Conservation (phyloP, 352 stramenopile species). For the Phytophthora pisi region DNA sequence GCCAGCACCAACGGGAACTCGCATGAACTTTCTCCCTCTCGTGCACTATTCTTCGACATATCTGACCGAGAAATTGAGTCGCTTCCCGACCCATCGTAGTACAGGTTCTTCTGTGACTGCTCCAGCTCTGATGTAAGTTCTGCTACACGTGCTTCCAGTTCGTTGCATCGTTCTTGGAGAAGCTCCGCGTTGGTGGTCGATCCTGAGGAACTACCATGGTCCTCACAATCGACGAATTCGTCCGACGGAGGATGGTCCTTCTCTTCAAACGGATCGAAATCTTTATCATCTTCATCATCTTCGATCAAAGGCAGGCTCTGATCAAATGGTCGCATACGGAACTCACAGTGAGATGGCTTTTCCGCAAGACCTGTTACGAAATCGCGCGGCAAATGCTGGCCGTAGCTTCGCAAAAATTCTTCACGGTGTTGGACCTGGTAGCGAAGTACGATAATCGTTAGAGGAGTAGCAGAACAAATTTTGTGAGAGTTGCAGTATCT, state of each 20-base stretch:
- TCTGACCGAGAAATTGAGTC: constrained; percentile 72
- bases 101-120: constrained; percentile 74
- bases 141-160: constrained; percentile 66
- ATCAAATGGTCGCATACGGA: constrained; percentile 88
- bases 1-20: constrained; percentile 86
- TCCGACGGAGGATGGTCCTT: constrained; percentile 35
- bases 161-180: constrained; percentile 72
- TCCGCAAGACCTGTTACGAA: constrained; percentile 83
- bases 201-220: constrained; percentile 24
- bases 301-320: constrained; percentile 77
- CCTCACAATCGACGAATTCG: constrained; percentile 41
- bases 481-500: background rate
- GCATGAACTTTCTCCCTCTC: constrained; percentile 72
- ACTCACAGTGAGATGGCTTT: constrained; percentile 89
- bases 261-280: constrained; percentile 36
- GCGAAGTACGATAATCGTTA: constrained; percentile 9
- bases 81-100: constrained; percentile 72
- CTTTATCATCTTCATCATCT: constrained; percentile 37
- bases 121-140: constrained; percentile 75
- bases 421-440: constrained; percentile 72
- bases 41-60: constrained; percentile 69
- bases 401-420: constrained; percentile 74
- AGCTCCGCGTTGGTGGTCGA: constrained; percentile 48
- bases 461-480: constrained; percentile 1
- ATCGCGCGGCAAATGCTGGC: constrained; percentile 82